These are phyloP conservation scores for Fusarium sp. DNA, from an alignment of 2,329 filamentous ascomycete species.

Conservation along the genomic window DNA sequence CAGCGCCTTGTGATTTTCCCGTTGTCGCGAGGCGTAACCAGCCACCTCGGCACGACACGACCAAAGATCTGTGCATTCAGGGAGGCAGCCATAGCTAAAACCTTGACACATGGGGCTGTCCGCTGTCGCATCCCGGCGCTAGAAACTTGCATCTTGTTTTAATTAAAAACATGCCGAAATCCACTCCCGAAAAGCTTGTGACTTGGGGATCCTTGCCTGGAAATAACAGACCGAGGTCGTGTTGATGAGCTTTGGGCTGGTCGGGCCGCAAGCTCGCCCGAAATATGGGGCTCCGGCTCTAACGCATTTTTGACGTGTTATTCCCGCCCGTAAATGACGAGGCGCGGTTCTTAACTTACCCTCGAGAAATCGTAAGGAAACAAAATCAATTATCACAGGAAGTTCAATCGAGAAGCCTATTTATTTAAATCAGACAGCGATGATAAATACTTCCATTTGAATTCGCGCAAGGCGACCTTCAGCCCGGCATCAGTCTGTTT, in stretches of 20 bases:
- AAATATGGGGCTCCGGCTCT: neutral
- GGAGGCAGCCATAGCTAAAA: neutral
- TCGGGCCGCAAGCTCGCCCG: neutral
- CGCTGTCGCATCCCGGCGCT: neutral
- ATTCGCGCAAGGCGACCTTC: neutral
- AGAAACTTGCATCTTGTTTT: slow-evolving; percentile 18
- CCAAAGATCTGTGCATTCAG: neutral
- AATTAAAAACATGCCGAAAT: neutral
- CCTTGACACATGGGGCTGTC: neutral
- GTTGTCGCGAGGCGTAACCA: neutral
- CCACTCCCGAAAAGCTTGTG: slow-evolving; percentile 1
- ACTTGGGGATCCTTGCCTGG: slow-evolving; percentile 8
- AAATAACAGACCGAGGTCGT: neutral
- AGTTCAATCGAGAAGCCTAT: fast-evolving
- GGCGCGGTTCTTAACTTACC: fast-evolving
- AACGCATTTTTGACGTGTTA: fast-evolving
- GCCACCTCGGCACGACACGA: neutral
- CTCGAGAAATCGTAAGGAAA: neutral
- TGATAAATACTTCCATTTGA: too few species aligned
- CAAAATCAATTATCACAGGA: fast-evolving
- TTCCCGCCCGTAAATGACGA: neutral
- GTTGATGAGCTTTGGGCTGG: neutral
- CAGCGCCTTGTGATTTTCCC: neutral
- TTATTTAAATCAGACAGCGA: fast-evolving
- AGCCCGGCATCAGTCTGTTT: neutral